Conservation (phyloP, 1,139 yeast genomes). For the Schwanniomyces etchellsii region DNA sequence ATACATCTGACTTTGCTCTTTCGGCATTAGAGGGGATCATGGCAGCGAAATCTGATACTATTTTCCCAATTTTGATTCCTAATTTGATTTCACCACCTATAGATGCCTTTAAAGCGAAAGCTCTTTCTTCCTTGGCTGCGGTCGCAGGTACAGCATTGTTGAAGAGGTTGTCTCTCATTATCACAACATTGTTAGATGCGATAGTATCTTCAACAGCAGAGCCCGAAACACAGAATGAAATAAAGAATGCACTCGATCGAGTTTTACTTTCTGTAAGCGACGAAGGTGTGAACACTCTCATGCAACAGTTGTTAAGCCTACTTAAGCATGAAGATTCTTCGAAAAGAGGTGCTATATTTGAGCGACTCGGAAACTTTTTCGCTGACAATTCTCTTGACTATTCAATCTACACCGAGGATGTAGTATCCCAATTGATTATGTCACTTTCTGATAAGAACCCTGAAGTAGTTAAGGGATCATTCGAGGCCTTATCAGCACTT, state of each 20-base stretch:
- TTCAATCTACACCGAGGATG: slow-evolving; percentile 67
- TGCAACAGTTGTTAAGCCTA: slow-evolving; percentile 73
- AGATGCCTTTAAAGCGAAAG: slow-evolving; percentile 77
- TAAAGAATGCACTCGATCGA: slow-evolving; percentile 57
- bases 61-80: slow-evolving; percentile 92
- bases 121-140: slow-evolving; percentile 82
- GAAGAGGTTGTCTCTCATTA: slow-evolving; percentile 64
- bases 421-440: slow-evolving; percentile 65
- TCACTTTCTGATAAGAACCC: slow-evolving; percentile 68
- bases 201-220: slow-evolving; percentile 33
- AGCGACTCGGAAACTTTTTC: slow-evolving; percentile 71
- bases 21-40: slow-evolving; percentile 88
- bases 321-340: slow-evolving; percentile 71
- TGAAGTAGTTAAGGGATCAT: slow-evolving; percentile 63
- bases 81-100: slow-evolving; percentile 78
- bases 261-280: slow-evolving; percentile 67
- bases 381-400: slow-evolving; percentile 61
- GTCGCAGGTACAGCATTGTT: slow-evolving; percentile 86
- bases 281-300: slow-evolving; percentile 77
- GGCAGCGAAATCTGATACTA: slow-evolving; percentile 83
- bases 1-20: slow-evolving; percentile 68
- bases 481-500: slow-evolving; percentile 60
- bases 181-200: slow-evolving; percentile 67
- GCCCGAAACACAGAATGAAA: slow-evolving; percentile 31
- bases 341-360: slow-evolving; percentile 63